phyloP scores from a whole-genome alignment of 106 monocot species.

The Gastrodia elata region DNA sequence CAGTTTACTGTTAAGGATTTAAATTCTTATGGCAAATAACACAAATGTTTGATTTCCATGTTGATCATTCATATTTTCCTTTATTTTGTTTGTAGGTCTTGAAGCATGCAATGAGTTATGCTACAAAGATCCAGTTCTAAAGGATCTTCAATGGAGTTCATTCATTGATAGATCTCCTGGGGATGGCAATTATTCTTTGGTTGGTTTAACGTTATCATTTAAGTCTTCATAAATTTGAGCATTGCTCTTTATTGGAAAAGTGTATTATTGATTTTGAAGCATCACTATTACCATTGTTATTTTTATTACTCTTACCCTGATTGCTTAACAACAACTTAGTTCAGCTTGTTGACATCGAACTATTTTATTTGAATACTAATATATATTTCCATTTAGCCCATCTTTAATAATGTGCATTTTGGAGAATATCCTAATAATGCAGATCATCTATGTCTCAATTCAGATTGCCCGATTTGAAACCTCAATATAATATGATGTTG shows the following conservation, averaged over 20 bases:
- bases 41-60: not conserved
- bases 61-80: conserved; percentile 4
- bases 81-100: conserved; percentile 36
- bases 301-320: not conserved
- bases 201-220: conserved; percentile 16
- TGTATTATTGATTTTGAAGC: not conserved
- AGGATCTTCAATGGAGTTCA: conserved; percentile 79
- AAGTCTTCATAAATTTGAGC: not conserved
- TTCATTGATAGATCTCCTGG: conserved; percentile 97
- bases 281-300: not conserved
- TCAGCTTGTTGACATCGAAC: not conserved
- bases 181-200: conserved; percentile 75
- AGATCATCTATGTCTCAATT: not conserved
- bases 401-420: not conserved
- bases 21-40: not conserved
- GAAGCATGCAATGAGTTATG: conserved; percentile 84
- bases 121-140: conserved; percentile 95
- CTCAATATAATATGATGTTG: not conserved
- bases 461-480: not conserved
- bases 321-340: not conserved
- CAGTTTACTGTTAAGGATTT: not conserved
- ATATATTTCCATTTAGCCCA: not conserved
- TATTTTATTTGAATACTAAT: not conserved
- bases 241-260: not conserved
- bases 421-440: not conserved